Percentiles rank a stretch among this genome's conserved stretches.
Evolutionary conservation across 106 monocot genomes (phyloP).

Genomic region (Triglochin maritima): DNA sequence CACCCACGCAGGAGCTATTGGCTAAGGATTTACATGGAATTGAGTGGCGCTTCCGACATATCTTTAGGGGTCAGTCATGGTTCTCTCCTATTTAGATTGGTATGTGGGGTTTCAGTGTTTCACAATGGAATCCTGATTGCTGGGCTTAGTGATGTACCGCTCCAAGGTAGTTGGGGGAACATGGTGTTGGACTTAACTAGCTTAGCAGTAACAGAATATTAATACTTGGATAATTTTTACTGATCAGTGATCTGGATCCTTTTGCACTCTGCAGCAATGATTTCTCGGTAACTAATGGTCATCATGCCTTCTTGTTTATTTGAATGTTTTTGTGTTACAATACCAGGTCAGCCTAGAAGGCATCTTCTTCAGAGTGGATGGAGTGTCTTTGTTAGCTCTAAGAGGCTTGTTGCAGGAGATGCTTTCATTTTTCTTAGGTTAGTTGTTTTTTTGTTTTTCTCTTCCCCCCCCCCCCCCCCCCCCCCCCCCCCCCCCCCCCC

Average conservation of each 20-base stretch:
- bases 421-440: conserved; percentile 95
- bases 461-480: not conserved
- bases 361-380: conserved; percentile 95
- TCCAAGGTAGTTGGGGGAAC: too few relatives aligned
- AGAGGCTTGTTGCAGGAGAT: conserved; percentile 94
- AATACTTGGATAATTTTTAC: too few relatives aligned
- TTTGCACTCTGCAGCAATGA: too few relatives aligned
- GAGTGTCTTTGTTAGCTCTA: conserved; percentile 97
- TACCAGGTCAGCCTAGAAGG: conserved; percentile 76
- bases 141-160: too few relatives aligned
- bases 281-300: too few relatives aligned
- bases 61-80: conserved; percentile 53
- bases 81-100: not conserved
- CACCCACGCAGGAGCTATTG: conserved; percentile 78
- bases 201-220: too few relatives aligned
- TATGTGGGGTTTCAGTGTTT: too few relatives aligned
- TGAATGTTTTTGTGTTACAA: not conserved
- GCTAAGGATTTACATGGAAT: conserved; percentile 83
- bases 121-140: too few relatives aligned
- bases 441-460: not conserved
- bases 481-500: not conserved
- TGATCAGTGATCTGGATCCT: too few relatives aligned
- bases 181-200: too few relatives aligned
- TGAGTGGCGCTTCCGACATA: conserved; percentile 94
- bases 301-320: too few relatives aligned